Conservation (phyloP, 176 grass and related monocot genomes). For the Eremochloa ophiuroides region DNA sequence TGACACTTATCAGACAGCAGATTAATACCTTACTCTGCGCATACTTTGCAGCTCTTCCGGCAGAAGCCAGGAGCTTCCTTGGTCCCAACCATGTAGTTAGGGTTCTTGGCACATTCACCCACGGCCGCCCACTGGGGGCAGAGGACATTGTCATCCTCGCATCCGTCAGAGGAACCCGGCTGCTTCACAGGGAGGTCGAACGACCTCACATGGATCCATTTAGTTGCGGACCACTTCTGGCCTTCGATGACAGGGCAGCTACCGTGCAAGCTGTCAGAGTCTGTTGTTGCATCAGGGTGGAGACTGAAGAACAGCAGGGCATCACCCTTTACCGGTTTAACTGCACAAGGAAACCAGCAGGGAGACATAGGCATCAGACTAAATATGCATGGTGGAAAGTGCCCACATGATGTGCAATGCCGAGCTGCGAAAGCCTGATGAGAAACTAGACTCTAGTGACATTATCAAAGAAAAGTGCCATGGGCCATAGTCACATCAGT, state of each 20-base stretch:
- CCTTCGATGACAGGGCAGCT: slow-evolving; percentile 84
- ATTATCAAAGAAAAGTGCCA: background rate
- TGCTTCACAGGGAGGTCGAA: slow-evolving; percentile 42
- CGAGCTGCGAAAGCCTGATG: background rate
- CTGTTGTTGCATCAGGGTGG: slow-evolving; percentile 60
- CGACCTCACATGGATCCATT: slow-evolving; percentile 97
- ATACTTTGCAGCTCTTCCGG: slow-evolving; percentile 78
- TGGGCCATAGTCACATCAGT: background rate
- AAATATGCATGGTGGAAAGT: background rate
- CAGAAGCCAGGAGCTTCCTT: slow-evolving; percentile 79
- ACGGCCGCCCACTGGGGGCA: slow-evolving; percentile 71
- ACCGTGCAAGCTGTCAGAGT: slow-evolving; percentile 74
- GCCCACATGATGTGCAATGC: background rate
- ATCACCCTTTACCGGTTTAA: slow-evolving; percentile 75
- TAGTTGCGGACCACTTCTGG: slow-evolving; percentile 90
- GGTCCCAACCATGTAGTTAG: slow-evolving; percentile 77
- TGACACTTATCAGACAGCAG: background rate
- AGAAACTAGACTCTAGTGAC: background rate
- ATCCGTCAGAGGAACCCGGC: slow-evolving; percentile 18
- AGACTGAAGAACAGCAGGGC: slow-evolving; percentile 93
- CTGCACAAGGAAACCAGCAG: slow-evolving; percentile 34
- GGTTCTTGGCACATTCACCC: slow-evolving; percentile 91
- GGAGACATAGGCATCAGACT: background rate
- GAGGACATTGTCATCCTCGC: slow-evolving; percentile 57
- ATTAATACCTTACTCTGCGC: slow-evolving; percentile 41